Percentiles rank a stretch among this genome's conserved stretches.
phyloP scores from a whole-genome alignment of 345 rosid genomes.

The Sisymbrium altissimum region DNA sequence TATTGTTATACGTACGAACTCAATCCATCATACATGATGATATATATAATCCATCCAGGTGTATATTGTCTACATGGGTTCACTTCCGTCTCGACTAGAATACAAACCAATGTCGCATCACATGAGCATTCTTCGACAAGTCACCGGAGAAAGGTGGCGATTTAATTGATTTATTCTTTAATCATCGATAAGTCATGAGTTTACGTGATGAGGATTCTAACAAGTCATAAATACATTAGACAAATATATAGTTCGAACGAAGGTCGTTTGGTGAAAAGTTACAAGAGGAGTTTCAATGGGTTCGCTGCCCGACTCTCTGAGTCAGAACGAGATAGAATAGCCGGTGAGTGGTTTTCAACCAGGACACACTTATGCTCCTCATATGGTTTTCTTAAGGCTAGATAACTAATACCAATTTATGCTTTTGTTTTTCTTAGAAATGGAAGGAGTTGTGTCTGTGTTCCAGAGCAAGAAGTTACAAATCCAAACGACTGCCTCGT shows the following conservation, averaged over 20 bases:
- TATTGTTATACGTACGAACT: background rate
- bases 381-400: background rate
- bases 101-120: constrained; percentile 33
- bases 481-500: constrained; percentile 52
- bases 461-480: constrained; percentile 35
- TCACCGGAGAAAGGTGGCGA: constrained; percentile 22
- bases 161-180: background rate
- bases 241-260: constrained; percentile 19
- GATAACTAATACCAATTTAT: background rate
- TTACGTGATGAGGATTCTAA: background rate
- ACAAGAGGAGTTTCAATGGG: constrained; percentile 59
- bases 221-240: background rate
- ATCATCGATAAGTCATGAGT: background rate
- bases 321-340: constrained; percentile 39
- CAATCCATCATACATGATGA: background rate
- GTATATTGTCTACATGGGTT: constrained; percentile 43
- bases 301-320: constrained; percentile 50
- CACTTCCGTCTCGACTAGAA: constrained; percentile 23
- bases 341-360: constrained; percentile 30
- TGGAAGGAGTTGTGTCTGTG: constrained; percentile 45
- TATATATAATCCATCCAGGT: constrained; percentile 26
- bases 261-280: constrained; percentile 45
- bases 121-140: constrained; percentile 31
- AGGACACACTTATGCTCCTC: background rate
- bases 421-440: constrained; percentile 24